Conservation (phyloP, 192 early-diverging fungal genomes). For the Helicostylum pulchrum region DNA sequence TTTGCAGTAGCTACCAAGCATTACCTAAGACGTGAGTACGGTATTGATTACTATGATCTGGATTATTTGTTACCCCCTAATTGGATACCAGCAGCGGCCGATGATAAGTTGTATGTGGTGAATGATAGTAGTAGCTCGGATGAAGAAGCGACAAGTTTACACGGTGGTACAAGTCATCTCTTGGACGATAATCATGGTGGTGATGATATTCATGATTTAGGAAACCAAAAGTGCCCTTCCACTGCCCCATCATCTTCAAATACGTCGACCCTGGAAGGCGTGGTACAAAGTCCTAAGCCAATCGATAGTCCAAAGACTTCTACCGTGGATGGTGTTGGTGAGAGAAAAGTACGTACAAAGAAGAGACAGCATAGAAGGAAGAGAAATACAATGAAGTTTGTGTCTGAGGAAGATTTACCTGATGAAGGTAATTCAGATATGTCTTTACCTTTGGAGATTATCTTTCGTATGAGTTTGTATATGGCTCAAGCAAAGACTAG, state of each 20-base stretch:
- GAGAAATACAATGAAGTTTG: slow-evolving; percentile 10
- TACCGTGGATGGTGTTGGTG: too few species aligned
- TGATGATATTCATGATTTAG: slow-evolving; percentile 10
- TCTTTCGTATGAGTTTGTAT: slow-evolving; percentile 47
- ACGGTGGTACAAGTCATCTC: background rate
- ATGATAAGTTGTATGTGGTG: slow-evolving; percentile 4
- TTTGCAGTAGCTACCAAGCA: slow-evolving; percentile 56
- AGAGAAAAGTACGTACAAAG: background rate
- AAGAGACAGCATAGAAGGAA: background rate
- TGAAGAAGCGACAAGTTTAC: background rate
- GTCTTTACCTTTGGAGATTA: slow-evolving; percentile 49
- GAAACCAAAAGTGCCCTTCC: slow-evolving; percentile 10
- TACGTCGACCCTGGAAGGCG: background rate
- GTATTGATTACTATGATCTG: slow-evolving; percentile 56
- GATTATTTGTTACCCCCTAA: slow-evolving; percentile 54
- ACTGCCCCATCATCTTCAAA: background rate
- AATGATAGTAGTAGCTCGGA: background rate
- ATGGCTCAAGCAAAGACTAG: slow-evolving; percentile 43
- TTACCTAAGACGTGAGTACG: slow-evolving; percentile 60
- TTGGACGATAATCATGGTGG: background rate
- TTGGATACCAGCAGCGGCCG: slow-evolving; percentile 43
- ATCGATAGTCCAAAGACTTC: too few species aligned
- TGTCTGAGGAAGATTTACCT: slow-evolving; percentile 36
- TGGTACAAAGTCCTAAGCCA: background rate
- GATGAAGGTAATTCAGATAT: slow-evolving; percentile 41